Evolutionary conservation across 1,284 basidiomycete genomes (phyloP).

Genomic region (Gymnopus androsaceus): DNA sequence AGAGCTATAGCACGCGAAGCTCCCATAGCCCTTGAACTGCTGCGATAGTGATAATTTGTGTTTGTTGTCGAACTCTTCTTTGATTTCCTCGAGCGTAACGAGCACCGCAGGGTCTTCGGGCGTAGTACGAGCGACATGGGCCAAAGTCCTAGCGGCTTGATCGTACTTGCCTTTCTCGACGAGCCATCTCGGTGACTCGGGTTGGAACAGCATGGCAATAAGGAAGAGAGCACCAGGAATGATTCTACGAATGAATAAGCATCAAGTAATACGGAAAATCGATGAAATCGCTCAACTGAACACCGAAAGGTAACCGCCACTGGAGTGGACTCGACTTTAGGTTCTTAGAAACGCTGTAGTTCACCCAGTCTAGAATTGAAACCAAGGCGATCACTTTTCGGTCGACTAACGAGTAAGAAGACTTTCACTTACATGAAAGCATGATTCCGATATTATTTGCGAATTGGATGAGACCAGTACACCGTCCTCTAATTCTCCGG

Average conservation of each 20-base stretch:
- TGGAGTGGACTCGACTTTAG: slow-evolving; percentile 40
- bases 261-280: background rate
- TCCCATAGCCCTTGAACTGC: slow-evolving; percentile 46
- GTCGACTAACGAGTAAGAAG: too few species aligned
- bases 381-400: background rate
- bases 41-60: slow-evolving; percentile 34
- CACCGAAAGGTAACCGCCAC: slow-evolving; percentile 58
- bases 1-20: slow-evolving; percentile 45
- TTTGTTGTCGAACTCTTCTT: slow-evolving; percentile 49
- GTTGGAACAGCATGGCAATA: slow-evolving; percentile 49
- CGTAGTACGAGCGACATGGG: slow-evolving; percentile 43
- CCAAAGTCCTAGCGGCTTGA: slow-evolving; percentile 51
- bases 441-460: slow-evolving; percentile 51
- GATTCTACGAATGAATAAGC: slow-evolving; percentile 27
- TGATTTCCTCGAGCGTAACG: slow-evolving; percentile 52
- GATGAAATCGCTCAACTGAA: slow-evolving; percentile 37
- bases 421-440: slow-evolving; percentile 44
- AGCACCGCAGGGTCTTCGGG: slow-evolving; percentile 42
- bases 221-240: slow-evolving; percentile 53
- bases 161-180: slow-evolving; percentile 53
- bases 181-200: slow-evolving; percentile 65
- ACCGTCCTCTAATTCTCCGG: slow-evolving; percentile 54
- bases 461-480: slow-evolving; percentile 59
- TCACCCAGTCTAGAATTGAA: slow-evolving; percentile 22
- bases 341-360: slow-evolving; percentile 42